phyloP scores from a whole-genome alignment of 441 rosid genomes.

The Aquilaria agallochum region DNA sequence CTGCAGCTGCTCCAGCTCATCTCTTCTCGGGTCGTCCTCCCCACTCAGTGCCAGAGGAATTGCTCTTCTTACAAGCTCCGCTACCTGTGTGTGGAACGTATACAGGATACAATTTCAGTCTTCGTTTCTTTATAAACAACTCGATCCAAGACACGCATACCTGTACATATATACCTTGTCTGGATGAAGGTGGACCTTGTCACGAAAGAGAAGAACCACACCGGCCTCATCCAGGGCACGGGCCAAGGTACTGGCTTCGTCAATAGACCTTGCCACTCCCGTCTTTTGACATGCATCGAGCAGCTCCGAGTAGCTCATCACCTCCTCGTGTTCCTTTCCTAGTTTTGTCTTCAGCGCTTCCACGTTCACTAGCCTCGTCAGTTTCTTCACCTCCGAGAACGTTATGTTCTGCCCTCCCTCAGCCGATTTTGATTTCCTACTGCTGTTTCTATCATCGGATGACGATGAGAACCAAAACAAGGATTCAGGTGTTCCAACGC shows the following conservation, averaged over 20 bases:
- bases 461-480: not conserved
- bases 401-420: conserved; percentile 27
- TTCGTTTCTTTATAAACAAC: too few species aligned
- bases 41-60: conserved; percentile 68
- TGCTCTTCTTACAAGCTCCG: conserved; percentile 77
- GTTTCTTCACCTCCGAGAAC: conserved; percentile 59
- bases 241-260: conserved; percentile 70
- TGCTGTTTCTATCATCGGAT: conserved; percentile 6
- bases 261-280: conserved; percentile 67
- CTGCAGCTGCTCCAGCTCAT: conserved; percentile 40
- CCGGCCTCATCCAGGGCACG: conserved; percentile 89
- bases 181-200: conserved; percentile 85
- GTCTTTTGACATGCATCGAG: conserved; percentile 51
- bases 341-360: conserved; percentile 64
- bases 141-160: conserved; percentile 6
- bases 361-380: conserved; percentile 84
- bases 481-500: too few species aligned
- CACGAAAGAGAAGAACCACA: conserved; percentile 75
- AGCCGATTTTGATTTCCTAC: not conserved
- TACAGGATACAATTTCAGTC: too few species aligned
- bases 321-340: conserved; percentile 63
- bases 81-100: conserved; percentile 41
- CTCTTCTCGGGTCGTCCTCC: conserved; percentile 50
- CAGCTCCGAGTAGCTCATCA: conserved; percentile 49
- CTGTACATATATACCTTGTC: conserved; percentile 60